Percentiles rank a stretch among this genome's conserved stretches.
Evolutionary conservation across 805 yeast species (phyloP).

Genomic region (Pachysolen tannophilus): DNA sequence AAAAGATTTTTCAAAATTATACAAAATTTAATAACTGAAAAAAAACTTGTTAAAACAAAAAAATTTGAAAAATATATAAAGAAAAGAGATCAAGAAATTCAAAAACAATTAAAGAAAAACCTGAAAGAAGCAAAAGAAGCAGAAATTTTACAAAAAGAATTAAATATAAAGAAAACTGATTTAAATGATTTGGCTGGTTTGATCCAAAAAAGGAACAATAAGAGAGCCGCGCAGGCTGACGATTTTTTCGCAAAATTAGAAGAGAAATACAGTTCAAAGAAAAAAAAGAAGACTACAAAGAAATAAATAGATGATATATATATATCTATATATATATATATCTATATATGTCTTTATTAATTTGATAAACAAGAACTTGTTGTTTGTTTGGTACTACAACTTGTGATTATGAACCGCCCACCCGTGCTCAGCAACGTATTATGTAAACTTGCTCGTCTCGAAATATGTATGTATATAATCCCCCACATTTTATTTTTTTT

Average conservation of each 20-base stretch:
- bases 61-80: constrained; percentile 46
- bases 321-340: too few relatives aligned
- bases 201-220: constrained; percentile 40
- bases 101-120: constrained; percentile 38
- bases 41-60: constrained; percentile 27
- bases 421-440: too few relatives aligned
- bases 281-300: constrained; percentile 25
- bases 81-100: constrained; percentile 38
- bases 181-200: constrained; percentile 29
- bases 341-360: too few relatives aligned
- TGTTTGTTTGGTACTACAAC: too few relatives aligned
- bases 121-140: constrained; percentile 65
- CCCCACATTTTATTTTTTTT: too few relatives aligned
- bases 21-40: constrained; percentile 31
- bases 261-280: constrained; percentile 35
- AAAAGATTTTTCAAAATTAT: constrained; percentile 48
- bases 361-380: too few relatives aligned
- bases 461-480: too few relatives aligned
- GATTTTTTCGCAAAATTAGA: constrained; percentile 39
- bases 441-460: too few relatives aligned
- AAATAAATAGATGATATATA: constrained; percentile 8
- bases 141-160: constrained; percentile 33
- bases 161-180: constrained; percentile 23
- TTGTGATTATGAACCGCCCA: too few relatives aligned
- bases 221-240: constrained; percentile 34